A percentile compares a stretch with the other conserved stretches of the same genome.
Conservation (phyloP, 1,284 basidiomycete genomes). For the Cryptococcus hybrid region DNA sequence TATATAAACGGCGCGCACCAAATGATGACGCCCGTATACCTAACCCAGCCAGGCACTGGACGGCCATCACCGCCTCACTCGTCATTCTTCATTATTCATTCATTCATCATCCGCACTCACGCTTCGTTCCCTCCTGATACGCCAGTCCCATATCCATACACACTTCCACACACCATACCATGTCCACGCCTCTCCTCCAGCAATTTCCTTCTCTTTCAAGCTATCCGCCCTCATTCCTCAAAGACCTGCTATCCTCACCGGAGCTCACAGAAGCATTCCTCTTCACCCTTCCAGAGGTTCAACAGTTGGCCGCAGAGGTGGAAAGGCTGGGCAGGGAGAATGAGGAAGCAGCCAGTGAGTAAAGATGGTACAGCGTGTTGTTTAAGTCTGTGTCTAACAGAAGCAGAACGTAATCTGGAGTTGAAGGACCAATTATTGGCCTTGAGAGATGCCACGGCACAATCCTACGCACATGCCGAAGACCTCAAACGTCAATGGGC, state of each 20-base stretch:
- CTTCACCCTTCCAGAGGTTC: conserved; percentile 70
- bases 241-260: conserved; percentile 76
- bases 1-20: too few relatives aligned
- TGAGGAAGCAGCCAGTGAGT: conserved; percentile 75
- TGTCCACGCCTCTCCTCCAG: conserved; percentile 46
- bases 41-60: too few relatives aligned
- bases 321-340: conserved; percentile 76
- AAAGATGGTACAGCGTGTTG: not conserved
- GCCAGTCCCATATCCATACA: not conserved
- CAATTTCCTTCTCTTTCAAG: conserved; percentile 45
- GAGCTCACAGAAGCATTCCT: conserved; percentile 83
- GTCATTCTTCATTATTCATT: too few relatives aligned
- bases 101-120: not conserved
- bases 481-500: conserved; percentile 74
- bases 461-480: conserved; percentile 79
- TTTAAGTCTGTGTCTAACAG: conserved; percentile 2
- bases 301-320: conserved; percentile 69
- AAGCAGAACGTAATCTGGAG: conserved; percentile 66
- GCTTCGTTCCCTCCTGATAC: not conserved
- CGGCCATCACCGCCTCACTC: too few relatives aligned
- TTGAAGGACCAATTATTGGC: conserved; percentile 70
- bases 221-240: conserved; percentile 56
- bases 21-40: too few relatives aligned
- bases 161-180: conserved; percentile 7
- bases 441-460: conserved; percentile 73